These are phyloP conservation scores for Aspergillus wentii DNA, from an alignment of 495 filamentous ascomycete genomes.

Conservation along the genomic window DNA sequence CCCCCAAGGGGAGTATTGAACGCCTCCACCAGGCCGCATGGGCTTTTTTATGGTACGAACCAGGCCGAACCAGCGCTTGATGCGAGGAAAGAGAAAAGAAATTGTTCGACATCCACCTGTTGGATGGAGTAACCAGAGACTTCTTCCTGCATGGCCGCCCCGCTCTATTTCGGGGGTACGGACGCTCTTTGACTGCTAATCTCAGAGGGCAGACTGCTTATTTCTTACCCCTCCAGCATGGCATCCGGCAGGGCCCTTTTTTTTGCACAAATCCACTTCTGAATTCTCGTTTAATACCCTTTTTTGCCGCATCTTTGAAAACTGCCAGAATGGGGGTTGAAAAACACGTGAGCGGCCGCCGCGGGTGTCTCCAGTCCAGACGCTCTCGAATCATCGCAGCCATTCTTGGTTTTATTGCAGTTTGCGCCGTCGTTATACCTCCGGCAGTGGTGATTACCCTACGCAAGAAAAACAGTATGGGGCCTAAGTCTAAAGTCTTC, in stretches of 20 bases:
- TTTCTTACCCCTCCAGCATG: conserved; percentile 12
- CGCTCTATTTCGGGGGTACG: conserved; percentile 22
- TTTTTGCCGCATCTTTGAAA: conserved; percentile 2
- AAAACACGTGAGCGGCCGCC: conserved; percentile 35
- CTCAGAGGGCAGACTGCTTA: conserved; percentile 15
- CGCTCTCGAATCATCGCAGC: conserved; percentile 24
- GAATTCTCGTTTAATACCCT: too few species aligned
- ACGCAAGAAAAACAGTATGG: conserved; percentile 34
- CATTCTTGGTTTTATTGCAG: conserved; percentile 22
- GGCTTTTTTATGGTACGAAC: too few species aligned
- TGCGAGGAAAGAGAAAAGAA: neutral
- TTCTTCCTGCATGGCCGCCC: too few species aligned
- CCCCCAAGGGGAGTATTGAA: too few species aligned
- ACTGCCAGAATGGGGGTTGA: conserved; percentile 19
- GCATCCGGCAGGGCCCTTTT: conserved; percentile 13
- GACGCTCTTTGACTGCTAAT: conserved; percentile 4
- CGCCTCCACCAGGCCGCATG: too few species aligned
- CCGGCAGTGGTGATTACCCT: conserved; percentile 29
- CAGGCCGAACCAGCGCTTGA: too few species aligned
- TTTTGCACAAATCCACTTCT: too few species aligned
- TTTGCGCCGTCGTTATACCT: conserved; percentile 31
- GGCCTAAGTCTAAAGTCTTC: conserved; percentile 41
- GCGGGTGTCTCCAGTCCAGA: conserved; percentile 23
- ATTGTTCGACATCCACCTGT: conserved; percentile 6
- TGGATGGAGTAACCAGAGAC: conserved; percentile 16